Conservation (phyloP, 163 green algal genomes). For the Scenedesmus sp. region DNA sequence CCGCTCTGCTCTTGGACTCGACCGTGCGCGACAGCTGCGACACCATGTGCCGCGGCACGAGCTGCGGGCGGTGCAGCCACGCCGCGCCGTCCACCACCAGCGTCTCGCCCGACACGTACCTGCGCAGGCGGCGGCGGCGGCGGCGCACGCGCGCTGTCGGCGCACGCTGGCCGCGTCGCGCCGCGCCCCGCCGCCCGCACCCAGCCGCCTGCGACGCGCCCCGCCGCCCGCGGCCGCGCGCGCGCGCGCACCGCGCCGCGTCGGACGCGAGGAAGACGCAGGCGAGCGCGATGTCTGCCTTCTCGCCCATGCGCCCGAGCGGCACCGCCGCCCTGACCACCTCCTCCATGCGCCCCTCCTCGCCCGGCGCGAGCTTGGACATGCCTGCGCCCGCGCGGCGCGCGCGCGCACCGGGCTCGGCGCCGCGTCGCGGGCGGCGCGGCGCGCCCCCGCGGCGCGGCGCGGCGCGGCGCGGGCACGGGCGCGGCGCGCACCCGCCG, state of each 20-base stretch:
- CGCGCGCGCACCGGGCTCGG: too few species aligned
- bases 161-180: too few species aligned
- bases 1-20: constrained; percentile 69
- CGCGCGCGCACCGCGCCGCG: constrained; percentile 42
- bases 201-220: background rate
- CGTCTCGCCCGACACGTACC: constrained; percentile 72
- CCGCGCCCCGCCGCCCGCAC: too few species aligned
- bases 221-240: background rate
- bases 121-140: background rate
- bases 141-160: too few species aligned
- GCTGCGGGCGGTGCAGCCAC: constrained; percentile 77
- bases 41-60: constrained; percentile 57
- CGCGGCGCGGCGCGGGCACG: too few species aligned
- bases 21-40: constrained; percentile 64
- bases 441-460: too few species aligned
- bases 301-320: constrained; percentile 79
- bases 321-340: constrained; percentile 70
- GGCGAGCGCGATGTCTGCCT: constrained; percentile 92
- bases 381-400: constrained; percentile 67
- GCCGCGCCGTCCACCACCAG: constrained; percentile 91
- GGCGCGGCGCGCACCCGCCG: constrained; percentile 62
- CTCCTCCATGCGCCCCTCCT: constrained; percentile 50
- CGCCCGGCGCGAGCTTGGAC: constrained; percentile 84
- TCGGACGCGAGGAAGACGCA: constrained; percentile 81
- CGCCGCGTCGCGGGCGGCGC: too few species aligned